A percentile compares a stretch with the other conserved stretches of the same genome.
Evolutionary conservation across 129 eudicot genomes (phyloP).

Genomic region (Lonicera japonica): DNA sequence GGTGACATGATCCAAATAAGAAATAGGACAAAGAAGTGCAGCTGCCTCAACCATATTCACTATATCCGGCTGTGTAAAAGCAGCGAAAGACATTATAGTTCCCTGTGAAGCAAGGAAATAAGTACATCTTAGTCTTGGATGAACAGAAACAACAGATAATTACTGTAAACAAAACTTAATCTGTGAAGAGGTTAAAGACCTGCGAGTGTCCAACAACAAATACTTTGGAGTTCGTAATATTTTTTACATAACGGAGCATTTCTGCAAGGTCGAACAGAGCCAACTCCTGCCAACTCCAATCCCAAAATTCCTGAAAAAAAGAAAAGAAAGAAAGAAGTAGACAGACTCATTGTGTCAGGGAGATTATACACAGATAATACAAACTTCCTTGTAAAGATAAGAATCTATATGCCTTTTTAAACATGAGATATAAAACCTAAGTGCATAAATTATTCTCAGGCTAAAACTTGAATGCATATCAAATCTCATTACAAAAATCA

Average conservation of each 20-base stretch:
- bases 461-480: no score
- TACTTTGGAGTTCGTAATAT: constrained; percentile 54
- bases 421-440: no score
- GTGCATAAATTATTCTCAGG: no score
- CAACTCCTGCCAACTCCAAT: constrained; percentile 98
- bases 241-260: constrained; percentile 57
- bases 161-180: background rate
- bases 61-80: constrained; percentile 77
- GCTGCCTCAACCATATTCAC: constrained; percentile 81
- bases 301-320: constrained; percentile 75
- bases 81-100: constrained; percentile 93
- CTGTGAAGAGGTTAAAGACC: constrained; percentile 31
- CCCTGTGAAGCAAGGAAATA: constrained; percentile 42
- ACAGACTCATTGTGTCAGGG: no score
- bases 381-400: background rate
- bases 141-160: background rate
- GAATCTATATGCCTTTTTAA: background rate
- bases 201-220: constrained; percentile 94
- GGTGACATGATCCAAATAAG: constrained; percentile 83
- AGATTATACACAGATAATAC: background rate
- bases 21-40: constrained; percentile 92
- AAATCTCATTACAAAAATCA: no score
- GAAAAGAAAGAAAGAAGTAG: no score
- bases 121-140: constrained; percentile 3
- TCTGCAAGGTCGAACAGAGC: constrained; percentile 85